A percentile compares a stretch with the other conserved stretches of the same genome.
These are phyloP conservation scores for Kalmanozyma brasiliensis DNA, from an alignment of 1,284 basidiomycete genomes.

Conservation along the genomic window DNA sequence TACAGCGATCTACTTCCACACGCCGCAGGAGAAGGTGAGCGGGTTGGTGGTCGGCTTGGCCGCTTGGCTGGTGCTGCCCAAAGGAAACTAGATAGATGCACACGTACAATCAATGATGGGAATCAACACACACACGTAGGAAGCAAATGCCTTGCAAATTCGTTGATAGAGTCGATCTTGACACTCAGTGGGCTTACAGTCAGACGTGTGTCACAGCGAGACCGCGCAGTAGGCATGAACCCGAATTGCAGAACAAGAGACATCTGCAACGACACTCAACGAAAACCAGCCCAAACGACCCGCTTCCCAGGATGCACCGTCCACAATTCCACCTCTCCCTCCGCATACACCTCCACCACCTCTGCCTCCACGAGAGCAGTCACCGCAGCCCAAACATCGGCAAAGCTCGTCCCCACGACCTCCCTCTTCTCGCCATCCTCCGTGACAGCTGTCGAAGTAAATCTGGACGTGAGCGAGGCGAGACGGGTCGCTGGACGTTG, in stretches of 20 bases:
- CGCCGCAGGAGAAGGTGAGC: slow-evolving; percentile 84
- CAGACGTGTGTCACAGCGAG: too few species aligned
- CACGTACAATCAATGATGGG: too few species aligned
- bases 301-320: slow-evolving; percentile 12
- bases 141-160: too few species aligned
- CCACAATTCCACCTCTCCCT: background rate
- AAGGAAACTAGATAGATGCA: slow-evolving; percentile 32
- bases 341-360: slow-evolving; percentile 4
- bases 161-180: too few species aligned
- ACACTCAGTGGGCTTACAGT: too few species aligned
- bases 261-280: too few species aligned
- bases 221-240: too few species aligned
- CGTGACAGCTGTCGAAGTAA: slow-evolving; percentile 2
- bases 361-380: background rate
- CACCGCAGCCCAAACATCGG: slow-evolving; percentile 14
- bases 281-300: slow-evolving; percentile 23
- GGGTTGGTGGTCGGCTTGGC: slow-evolving; percentile 72
- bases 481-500: slow-evolving; percentile 23
- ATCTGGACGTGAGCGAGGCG: slow-evolving; percentile 5
- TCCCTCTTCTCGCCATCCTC: background rate
- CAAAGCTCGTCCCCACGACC: slow-evolving; percentile 13
- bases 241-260: too few species aligned
- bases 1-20: slow-evolving; percentile 91
- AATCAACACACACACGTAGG: too few species aligned
- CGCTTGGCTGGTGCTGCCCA: slow-evolving; percentile 58